phyloP scores from a whole-genome alignment of 2,329 filamentous ascomycete species.

The Calonectria henricotiae region DNA sequence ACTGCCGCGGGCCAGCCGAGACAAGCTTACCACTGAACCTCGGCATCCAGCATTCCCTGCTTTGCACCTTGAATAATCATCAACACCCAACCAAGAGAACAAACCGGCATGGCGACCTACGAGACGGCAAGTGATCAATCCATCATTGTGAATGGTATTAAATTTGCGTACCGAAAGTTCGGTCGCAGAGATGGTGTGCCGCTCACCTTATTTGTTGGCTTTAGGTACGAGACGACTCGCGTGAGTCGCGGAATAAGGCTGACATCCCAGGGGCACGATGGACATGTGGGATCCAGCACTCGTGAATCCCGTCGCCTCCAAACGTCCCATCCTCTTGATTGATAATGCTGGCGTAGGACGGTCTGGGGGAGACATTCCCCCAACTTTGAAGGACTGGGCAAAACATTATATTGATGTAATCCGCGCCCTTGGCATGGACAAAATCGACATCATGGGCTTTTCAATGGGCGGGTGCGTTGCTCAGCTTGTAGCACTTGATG shows the following conservation, averaged over 20 bases:
- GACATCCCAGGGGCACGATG: conserved; percentile 56
- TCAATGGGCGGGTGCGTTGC: conserved; percentile 67
- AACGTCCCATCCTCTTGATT: conserved; percentile 63
- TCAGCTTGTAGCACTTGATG: conserved; percentile 63
- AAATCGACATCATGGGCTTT: conserved; percentile 66
- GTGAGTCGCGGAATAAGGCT: neutral
- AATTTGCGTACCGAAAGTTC: conserved; percentile 56
- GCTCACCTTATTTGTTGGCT: conserved; percentile 55
- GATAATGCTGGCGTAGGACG: conserved; percentile 67
- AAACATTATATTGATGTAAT: conserved; percentile 58
- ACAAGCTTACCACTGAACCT: too few species aligned
- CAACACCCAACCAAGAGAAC: too few species aligned
- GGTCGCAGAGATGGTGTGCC: conserved; percentile 53
- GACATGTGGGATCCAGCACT: conserved; percentile 63
- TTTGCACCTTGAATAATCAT: too few species aligned
- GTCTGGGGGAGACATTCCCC: conserved; percentile 61
- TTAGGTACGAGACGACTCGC: conserved; percentile 50
- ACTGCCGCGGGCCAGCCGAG: too few species aligned
- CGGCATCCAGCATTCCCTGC: too few species aligned
- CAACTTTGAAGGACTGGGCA: conserved; percentile 54
- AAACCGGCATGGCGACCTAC: conserved; percentile 52
- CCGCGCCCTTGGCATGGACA: conserved; percentile 57
- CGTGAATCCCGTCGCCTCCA: conserved; percentile 62
- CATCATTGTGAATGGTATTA: conserved; percentile 52
- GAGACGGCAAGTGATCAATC: conserved; percentile 52